These are phyloP conservation scores for Spiromastix sp. DNA, from an alignment of 2,329 filamentous ascomycete genomes.

Conservation along the genomic window DNA sequence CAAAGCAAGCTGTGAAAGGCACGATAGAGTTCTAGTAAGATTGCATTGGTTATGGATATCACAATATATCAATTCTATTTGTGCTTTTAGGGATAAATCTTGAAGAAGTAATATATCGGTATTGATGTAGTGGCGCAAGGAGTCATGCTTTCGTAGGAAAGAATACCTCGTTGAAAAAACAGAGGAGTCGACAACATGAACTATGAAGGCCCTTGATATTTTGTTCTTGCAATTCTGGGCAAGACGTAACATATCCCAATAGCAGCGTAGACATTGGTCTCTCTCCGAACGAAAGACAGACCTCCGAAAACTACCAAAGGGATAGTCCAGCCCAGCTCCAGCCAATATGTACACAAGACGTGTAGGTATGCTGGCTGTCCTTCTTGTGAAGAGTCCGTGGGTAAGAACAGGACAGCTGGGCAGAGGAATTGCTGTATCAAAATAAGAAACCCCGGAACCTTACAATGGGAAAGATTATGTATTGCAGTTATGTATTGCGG, in stretches of 20 bases:
- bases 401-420: constrained; percentile 24
- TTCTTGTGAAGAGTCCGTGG: constrained; percentile 24
- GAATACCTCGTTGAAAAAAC: constrained; percentile 11
- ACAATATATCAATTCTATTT: too few relatives aligned
- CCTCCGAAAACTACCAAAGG: too few relatives aligned
- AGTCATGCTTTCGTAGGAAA: constrained; percentile 34
- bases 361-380: constrained; percentile 26
- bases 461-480: too few relatives aligned
- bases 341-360: constrained; percentile 33
- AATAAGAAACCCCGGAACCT: neutral
- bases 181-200: constrained; percentile 29
- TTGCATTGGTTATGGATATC: neutral
- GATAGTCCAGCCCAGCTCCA: constrained; percentile 30
- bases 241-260: constrained; percentile 5
- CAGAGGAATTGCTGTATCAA: constrained; percentile 21
- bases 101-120: too few relatives aligned
- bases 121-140: constrained; percentile 36
- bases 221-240: constrained; percentile 28
- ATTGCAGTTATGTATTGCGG: too few relatives aligned
- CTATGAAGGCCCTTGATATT: constrained; percentile 33
- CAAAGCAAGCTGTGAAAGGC: constrained; percentile 34
- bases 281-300: constrained; percentile 9
- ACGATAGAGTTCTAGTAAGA: too few relatives aligned
- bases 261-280: constrained; percentile 4
- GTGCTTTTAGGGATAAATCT: too few relatives aligned